A percentile compares a stretch with the other conserved stretches of the same genome.
Evolutionary conservation across 805 yeast species (phyloP).

Genomic region (Teunomyces gatunensis): DNA sequence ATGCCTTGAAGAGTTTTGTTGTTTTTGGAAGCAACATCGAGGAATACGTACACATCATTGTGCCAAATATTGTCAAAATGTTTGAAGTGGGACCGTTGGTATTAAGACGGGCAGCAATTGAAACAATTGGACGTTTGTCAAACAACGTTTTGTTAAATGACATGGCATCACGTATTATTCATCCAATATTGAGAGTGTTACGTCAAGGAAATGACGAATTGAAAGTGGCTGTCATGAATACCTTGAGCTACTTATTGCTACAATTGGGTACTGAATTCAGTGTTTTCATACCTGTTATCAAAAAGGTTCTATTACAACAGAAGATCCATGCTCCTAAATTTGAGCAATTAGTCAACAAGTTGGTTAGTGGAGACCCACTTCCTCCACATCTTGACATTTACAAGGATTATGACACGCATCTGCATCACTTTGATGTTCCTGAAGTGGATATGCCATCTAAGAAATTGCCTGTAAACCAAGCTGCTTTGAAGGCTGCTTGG

Average conservation of each 20-base stretch:
- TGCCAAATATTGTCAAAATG: constrained; percentile 81
- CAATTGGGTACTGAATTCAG: constrained; percentile 83
- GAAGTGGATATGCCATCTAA: constrained; percentile 68
- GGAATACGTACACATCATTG: constrained; percentile 79
- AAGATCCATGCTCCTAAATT: constrained; percentile 70
- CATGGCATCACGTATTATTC: constrained; percentile 87
- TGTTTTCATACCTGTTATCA: constrained; percentile 81
- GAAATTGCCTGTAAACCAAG: constrained; percentile 68
- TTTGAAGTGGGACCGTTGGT: constrained; percentile 68
- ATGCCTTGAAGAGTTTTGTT: constrained; percentile 78
- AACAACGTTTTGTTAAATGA: constrained; percentile 72
- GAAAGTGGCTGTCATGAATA: constrained; percentile 65
- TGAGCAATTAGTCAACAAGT: constrained; percentile 75
- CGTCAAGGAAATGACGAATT: constrained; percentile 55
- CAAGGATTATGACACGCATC: constrained; percentile 49
- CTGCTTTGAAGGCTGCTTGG: constrained; percentile 79
- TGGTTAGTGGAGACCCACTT: constrained; percentile 80
- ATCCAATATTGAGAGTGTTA: constrained; percentile 75
- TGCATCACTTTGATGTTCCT: constrained; percentile 46
- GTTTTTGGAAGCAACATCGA: constrained; percentile 86
- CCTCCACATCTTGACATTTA: constrained; percentile 74
- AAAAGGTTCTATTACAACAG: constrained; percentile 58
- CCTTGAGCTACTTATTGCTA: constrained; percentile 71
- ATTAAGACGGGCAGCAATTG: constrained; percentile 71
- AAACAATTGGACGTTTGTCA: constrained; percentile 78